phyloP scores from a whole-genome alignment of 345 rosid species.

The Eucalyptus camaldulensis region DNA sequence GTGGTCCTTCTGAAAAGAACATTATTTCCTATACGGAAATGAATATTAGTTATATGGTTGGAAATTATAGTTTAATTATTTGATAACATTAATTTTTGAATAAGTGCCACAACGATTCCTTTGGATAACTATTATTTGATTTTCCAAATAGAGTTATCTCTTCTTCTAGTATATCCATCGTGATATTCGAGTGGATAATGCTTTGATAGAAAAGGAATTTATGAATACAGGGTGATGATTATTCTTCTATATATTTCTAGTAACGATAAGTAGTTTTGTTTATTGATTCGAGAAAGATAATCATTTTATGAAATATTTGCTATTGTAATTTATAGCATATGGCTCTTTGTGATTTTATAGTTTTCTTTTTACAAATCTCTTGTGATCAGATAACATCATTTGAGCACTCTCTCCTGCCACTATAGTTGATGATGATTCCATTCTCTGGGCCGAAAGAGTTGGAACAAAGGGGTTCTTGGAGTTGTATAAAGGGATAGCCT shows the following conservation, averaged over 20 bases:
- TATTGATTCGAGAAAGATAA: accelerated
- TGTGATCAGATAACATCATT: neutral
- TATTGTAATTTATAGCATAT: neutral
- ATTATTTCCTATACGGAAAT: neutral
- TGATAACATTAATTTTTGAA: neutral
- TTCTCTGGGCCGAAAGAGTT: neutral
- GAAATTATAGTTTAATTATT: neutral
- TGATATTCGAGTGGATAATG: neutral
- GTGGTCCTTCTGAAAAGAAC: neutral
- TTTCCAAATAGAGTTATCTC: neutral
- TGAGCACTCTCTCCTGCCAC: neutral
- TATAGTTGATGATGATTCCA: neutral
- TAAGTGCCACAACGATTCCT: neutral
- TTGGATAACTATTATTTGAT: neutral
- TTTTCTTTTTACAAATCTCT: no score
- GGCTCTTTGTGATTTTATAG: neutral
- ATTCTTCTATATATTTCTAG: neutral
- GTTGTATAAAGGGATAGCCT: neutral
- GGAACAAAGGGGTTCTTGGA: neutral
- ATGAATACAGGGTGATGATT: neutral
- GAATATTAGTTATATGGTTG: neutral
- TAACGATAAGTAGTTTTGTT: neutral
- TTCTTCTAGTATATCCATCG: neutral
- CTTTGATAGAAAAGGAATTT: neutral
- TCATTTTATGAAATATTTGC: neutral